These are phyloP conservation scores for Clarireedia monteithiana DNA, from an alignment of 2,329 filamentous ascomycete species.

Conservation along the genomic window DNA sequence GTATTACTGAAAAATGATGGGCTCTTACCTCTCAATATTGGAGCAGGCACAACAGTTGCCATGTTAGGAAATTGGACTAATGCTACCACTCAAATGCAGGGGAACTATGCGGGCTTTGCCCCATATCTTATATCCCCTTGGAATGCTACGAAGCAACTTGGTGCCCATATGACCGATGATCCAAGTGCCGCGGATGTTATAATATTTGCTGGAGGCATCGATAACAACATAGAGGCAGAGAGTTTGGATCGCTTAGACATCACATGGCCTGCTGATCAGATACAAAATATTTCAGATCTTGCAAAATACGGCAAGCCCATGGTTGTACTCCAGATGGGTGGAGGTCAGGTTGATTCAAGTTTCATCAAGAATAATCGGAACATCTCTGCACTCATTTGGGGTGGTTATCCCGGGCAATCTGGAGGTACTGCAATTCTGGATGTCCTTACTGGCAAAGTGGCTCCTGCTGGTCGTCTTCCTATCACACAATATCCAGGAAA, in stretches of 20 bases:
- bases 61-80: conserved; percentile 6
- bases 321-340: conserved; percentile 43
- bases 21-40: conserved; percentile 15
- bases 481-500: conserved; percentile 47
- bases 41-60: neutral
- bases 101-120: conserved; percentile 19
- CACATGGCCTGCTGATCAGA: conserved; percentile 43
- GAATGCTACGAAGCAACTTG: conserved; percentile 38
- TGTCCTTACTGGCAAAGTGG: conserved; percentile 39
- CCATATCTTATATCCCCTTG: conserved; percentile 26
- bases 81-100: conserved; percentile 22
- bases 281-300: conserved; percentile 42
- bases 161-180: conserved; percentile 25
- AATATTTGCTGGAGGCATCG: conserved; percentile 47
- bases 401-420: conserved; percentile 51
- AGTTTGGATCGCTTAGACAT: conserved; percentile 40
- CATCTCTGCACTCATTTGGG: conserved; percentile 48
- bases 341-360: conserved; percentile 42
- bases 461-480: conserved; percentile 38
- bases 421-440: conserved; percentile 49
- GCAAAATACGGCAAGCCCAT: conserved; percentile 39
- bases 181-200: conserved; percentile 41
- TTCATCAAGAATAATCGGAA: conserved; percentile 39
- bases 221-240: conserved; percentile 44
- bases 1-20: conserved; percentile 24